A percentile compares a stretch with the other conserved stretches of the same genome.
These are phyloP conservation scores for Boechera divaricarpa DNA, from an alignment of 345 rosid species.

Conservation along the genomic window DNA sequence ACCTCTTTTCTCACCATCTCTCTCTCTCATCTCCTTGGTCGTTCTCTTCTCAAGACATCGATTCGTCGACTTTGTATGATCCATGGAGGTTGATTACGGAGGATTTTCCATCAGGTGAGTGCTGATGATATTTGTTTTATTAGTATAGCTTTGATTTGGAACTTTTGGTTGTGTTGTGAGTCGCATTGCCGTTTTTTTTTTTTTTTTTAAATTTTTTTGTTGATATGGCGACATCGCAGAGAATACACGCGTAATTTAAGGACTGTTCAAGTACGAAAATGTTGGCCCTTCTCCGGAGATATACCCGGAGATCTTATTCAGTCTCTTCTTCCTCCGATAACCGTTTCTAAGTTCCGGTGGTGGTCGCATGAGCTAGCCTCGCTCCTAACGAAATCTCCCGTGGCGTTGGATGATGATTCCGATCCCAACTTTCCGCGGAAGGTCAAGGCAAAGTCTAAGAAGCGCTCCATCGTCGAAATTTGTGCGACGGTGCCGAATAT, in stretches of 20 bases:
- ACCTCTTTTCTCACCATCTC: background rate
- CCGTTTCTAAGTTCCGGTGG: constrained; percentile 68
- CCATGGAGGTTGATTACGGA: constrained; percentile 54
- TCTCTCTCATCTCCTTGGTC: constrained; percentile 13
- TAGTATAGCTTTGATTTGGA: background rate
- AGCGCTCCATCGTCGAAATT: constrained; percentile 60
- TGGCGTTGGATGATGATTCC: background rate
- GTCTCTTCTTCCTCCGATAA: constrained; percentile 60
- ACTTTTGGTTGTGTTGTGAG: background rate
- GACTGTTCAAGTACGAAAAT: constrained; percentile 54
- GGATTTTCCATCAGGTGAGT: constrained; percentile 74
- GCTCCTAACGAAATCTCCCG: constrained; percentile 41
- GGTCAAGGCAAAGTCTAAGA: constrained; percentile 50
- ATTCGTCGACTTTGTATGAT: background rate
- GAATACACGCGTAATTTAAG: constrained; percentile 59
- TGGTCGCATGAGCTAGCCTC: constrained; percentile 66
- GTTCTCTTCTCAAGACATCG: background rate
- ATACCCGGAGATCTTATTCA: constrained; percentile 34
- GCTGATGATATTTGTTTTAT: background rate
- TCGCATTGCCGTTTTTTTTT: background rate
- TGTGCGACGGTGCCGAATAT: constrained; percentile 57
- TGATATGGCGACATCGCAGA: constrained; percentile 40
- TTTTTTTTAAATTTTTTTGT: background rate
- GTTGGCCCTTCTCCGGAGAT: constrained; percentile 62
- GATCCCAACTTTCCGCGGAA: constrained; percentile 25